A percentile compares a stretch with the other conserved stretches of the same genome.
Conservation (phyloP, 2,329 filamentous ascomycete species). For the Coniochaeta sp. region DNA sequence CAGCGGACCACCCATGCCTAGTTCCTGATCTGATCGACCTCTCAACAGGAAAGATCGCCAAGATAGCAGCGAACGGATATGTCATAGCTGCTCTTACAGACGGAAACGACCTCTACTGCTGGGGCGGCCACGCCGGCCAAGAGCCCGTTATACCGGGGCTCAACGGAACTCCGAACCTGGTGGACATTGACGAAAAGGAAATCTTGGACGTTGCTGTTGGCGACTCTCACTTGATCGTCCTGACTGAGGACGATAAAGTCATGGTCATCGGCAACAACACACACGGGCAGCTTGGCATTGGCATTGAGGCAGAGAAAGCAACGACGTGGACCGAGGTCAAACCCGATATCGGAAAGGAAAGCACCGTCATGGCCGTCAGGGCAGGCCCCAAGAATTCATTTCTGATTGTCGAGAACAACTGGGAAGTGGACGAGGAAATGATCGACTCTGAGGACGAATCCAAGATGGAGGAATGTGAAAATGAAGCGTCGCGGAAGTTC, state of each 20-base stretch:
- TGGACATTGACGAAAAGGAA: conserved; percentile 40
- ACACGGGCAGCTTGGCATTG: conserved; percentile 56
- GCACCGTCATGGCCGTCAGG: conserved; percentile 31
- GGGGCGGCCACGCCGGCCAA: conserved; percentile 35
- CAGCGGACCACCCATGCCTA: conserved; percentile 35
- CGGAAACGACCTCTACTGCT: conserved; percentile 52
- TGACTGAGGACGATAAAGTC: conserved; percentile 40
- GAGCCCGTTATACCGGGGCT: conserved; percentile 13
- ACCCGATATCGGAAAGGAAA: conserved; percentile 17
- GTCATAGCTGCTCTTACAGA: conserved; percentile 49
- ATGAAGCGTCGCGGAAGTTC: neutral
- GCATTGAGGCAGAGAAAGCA: conserved; percentile 23
- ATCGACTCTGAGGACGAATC: neutral
- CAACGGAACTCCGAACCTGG: conserved; percentile 30
- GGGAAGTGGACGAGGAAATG: neutral
- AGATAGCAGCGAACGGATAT: conserved; percentile 50
- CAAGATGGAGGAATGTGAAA: neutral
- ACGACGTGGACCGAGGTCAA: conserved; percentile 28
- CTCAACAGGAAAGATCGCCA: conserved; percentile 40
- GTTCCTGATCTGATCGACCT: conserved; percentile 45
- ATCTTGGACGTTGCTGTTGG: conserved; percentile 52
- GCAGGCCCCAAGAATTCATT: conserved; percentile 45
- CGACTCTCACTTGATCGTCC: conserved; percentile 48
- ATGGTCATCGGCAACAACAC: conserved; percentile 49
- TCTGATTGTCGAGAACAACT: conserved; percentile 25